Evolutionary conservation across 2,329 filamentous ascomycete species (phyloP).

Genomic region (Exophiala viscosa): DNA sequence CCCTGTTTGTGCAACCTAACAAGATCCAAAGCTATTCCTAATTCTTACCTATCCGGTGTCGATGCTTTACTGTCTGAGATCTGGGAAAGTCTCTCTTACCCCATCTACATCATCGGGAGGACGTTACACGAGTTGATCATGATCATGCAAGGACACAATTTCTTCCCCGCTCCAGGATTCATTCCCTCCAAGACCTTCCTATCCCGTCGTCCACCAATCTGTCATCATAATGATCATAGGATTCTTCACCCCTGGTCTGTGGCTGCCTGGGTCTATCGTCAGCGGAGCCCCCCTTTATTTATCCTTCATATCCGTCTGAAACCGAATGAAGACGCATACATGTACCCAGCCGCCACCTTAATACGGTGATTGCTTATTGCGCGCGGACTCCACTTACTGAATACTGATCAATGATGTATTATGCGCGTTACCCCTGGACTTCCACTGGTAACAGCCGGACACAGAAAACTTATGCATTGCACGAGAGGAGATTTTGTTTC

Average conservation of each 20-base stretch:
- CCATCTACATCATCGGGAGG: too few species aligned
- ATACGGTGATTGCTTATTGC: neutral
- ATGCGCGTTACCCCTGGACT: too few species aligned
- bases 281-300: neutral
- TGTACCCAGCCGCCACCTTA: neutral
- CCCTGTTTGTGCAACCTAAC: neutral
- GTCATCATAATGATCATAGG: neutral
- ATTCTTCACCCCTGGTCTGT: neutral
- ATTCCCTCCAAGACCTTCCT: neutral
- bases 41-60: neutral
- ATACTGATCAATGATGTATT: neutral
- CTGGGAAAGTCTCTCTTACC: too few species aligned
- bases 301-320: neutral
- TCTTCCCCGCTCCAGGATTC: neutral
- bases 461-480: neutral
- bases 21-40: neutral
- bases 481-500: conserved; percentile 14
- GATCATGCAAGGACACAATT: too few species aligned
- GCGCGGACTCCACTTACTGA: neutral
- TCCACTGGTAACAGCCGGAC: too few species aligned
- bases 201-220: neutral
- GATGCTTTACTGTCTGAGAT: too few species aligned
- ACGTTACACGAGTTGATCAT: too few species aligned
- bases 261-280: neutral
- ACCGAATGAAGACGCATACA: neutral